Conservation (phyloP, 352 stramenopile genomes). For the Phytophthora vignae region DNA sequence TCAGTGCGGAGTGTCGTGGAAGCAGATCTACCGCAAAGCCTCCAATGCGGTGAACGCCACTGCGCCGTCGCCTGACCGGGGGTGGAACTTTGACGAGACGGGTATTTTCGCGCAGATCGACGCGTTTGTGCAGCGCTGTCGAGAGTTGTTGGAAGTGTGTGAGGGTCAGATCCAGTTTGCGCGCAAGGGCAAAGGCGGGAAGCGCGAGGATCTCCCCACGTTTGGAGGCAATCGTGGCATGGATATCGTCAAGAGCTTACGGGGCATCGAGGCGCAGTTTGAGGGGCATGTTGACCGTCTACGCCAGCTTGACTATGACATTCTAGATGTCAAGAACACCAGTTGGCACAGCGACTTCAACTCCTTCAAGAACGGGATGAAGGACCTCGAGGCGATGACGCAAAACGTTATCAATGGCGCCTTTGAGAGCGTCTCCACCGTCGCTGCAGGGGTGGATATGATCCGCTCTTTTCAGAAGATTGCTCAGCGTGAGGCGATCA, state of each 20-base stretch:
- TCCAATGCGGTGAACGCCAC: slow-evolving; percentile 68
- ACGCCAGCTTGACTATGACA: slow-evolving; percentile 92
- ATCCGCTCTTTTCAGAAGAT: slow-evolving; percentile 95
- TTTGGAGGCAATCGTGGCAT: slow-evolving; percentile 94
- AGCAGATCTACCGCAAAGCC: slow-evolving; percentile 86
- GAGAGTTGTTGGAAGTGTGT: slow-evolving; percentile 95
- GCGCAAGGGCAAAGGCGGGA: slow-evolving; percentile 78
- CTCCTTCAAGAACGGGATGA: slow-evolving; percentile 95
- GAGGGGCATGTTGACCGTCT: slow-evolving; percentile 91
- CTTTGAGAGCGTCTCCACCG: slow-evolving; percentile 93
- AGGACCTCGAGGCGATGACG: slow-evolving; percentile 96
- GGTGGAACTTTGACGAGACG: slow-evolving; percentile 95
- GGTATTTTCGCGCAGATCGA: slow-evolving; percentile 97
- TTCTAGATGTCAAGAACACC: slow-evolving; percentile 95
- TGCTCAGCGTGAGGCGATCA: slow-evolving; percentile 93
- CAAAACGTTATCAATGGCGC: slow-evolving; percentile 96
- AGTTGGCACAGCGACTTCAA: slow-evolving; percentile 97
- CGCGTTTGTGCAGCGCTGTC: slow-evolving; percentile 95
- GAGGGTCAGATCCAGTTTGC: slow-evolving; percentile 96
- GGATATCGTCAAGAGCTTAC: slow-evolving; percentile 93
- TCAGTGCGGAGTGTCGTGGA: slow-evolving; percentile 93
- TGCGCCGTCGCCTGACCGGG: slow-evolving; percentile 51
- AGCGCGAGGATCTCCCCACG: slow-evolving; percentile 74
- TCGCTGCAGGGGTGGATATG: slow-evolving; percentile 90
- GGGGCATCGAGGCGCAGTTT: slow-evolving; percentile 94